Percentiles rank a stretch among this genome's conserved stretches.
phyloP scores from a whole-genome alignment of 83 land plant genomes.

The Larix sibirica region DNA sequence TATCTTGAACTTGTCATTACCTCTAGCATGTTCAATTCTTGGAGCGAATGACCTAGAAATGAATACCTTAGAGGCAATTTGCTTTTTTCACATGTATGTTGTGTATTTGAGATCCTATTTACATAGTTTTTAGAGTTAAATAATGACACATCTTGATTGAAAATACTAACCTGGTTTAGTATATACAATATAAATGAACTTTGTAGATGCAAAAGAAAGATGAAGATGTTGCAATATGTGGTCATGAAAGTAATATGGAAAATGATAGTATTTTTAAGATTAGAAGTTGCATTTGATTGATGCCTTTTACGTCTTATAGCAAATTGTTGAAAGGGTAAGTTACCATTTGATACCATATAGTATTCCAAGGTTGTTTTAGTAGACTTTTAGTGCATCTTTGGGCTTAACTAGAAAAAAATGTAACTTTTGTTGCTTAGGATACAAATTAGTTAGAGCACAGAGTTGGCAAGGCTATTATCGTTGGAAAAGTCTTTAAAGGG shows the following conservation, averaged over 20 bases:
- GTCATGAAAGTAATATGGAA: slow-evolving; percentile 47
- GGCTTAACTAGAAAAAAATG: neutral
- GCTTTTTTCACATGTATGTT: slow-evolving; percentile 61
- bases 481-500: slow-evolving; percentile 86
- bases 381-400: neutral
- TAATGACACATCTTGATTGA: neutral
- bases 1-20: slow-evolving; percentile 63
- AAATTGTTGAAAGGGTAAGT: no score
- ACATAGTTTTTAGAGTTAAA: neutral
- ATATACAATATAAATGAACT: neutral
- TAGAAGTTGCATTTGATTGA: slow-evolving; percentile 73
- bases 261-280: slow-evolving; percentile 73
- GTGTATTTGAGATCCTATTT: neutral
- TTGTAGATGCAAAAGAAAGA: slow-evolving; percentile 58
- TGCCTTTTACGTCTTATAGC: no score
- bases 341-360: no score
- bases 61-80: slow-evolving; percentile 62
- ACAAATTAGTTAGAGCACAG: slow-evolving; percentile 87
- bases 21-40: slow-evolving; percentile 84
- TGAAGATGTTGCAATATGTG: slow-evolving; percentile 58
- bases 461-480: slow-evolving; percentile 70
- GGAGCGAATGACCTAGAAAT: slow-evolving; percentile 86
- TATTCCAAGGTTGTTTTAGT: neutral
- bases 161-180: neutral
- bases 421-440: slow-evolving; percentile 48